These are phyloP conservation scores for Coniferiporia sulphurascens DNA, from an alignment of 1,284 basidiomycete genomes.

Conservation along the genomic window DNA sequence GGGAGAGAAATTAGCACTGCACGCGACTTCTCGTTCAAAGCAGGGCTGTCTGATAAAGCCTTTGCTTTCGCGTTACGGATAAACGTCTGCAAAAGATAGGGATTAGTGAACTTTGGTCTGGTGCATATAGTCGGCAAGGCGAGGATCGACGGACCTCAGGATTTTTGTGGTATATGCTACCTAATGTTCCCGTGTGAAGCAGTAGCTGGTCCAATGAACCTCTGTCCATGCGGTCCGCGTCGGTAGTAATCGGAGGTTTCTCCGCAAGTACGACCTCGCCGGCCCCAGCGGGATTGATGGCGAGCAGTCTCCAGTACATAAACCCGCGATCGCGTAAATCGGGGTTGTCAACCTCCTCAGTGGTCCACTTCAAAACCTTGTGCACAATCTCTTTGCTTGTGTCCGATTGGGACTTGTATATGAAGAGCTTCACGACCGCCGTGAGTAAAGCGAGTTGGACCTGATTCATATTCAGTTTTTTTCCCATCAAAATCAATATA, in stretches of 20 bases:
- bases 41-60: conserved; percentile 70
- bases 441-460: conserved; percentile 95
- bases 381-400: conserved; percentile 89
- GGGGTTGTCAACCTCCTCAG: conserved; percentile 96
- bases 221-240: conserved; percentile 95
- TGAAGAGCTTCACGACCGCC: conserved; percentile 94
- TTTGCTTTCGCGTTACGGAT: conserved; percentile 75
- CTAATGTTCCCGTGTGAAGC: conserved; percentile 77
- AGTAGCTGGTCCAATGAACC: conserved; percentile 89
- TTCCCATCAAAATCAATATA: background rate
- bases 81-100: conserved; percentile 58
- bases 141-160: conserved; percentile 57
- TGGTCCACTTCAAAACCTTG: conserved; percentile 95
- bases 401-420: conserved; percentile 84
- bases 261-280: conserved; percentile 90
- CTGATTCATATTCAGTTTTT: conserved; percentile 35
- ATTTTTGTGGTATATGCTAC: conserved; percentile 86
- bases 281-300: conserved; percentile 88
- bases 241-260: conserved; percentile 96
- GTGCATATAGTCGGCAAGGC: conserved; percentile 5
- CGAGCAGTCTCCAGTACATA: conserved; percentile 99
- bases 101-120: background rate
- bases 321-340: conserved; percentile 96
- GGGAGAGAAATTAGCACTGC: conserved; percentile 62
- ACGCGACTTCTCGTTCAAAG: conserved; percentile 69